Base-by-base conservation (phyloP, 148 eudicot genomes). In the Agrostemma githago region DNA sequence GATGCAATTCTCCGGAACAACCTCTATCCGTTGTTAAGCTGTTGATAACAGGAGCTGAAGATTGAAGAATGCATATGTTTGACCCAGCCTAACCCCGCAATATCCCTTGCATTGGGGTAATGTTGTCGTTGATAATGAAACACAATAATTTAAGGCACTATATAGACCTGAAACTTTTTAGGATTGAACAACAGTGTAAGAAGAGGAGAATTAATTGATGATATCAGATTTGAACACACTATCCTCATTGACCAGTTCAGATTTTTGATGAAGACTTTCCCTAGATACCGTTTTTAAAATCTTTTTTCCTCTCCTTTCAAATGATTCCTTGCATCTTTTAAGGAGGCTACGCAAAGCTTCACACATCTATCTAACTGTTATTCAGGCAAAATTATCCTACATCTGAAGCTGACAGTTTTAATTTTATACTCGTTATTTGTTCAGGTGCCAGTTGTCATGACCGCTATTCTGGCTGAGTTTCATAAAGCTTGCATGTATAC, bases 371-470 rank as follows among this genome's bases (percentile, higher is more conserved):
- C 61, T n/a, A 57, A 57, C 17, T 48, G 54, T 48, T 48, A 48
- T 48, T 48, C 54, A 57, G 17, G 17, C 61, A 15, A 57, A n/a
- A 57, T 4, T 57, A n/a, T 5, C 61, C 4, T 20, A 57, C 61
- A n/a, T 57, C 12, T 56, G 60, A 57, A 57, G 61, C 21, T 57
- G 61, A n/a, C 61, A 41, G 16, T 17, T 14, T 66, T 15, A n/a
- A 34, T 67, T 38, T 34, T 64, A 44, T 41, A 6, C 26, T 74
- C 67, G 53, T 77, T 68, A 43, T 65, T 76, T 48, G 79, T 70
- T 53, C 84, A 95, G 98, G 86, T 92, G 54, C 98, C 93, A 20
- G 84, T 53, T 64, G 88, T 85, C 82, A 87, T 92, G 96, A 93
- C 92, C 40, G 80, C 85, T 78, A 75, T 95, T 40, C 83, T 95